These are phyloP conservation scores for Fraxinus nigra DNA, from an alignment of 305 asterid genomes.

Conservation along the genomic window DNA sequence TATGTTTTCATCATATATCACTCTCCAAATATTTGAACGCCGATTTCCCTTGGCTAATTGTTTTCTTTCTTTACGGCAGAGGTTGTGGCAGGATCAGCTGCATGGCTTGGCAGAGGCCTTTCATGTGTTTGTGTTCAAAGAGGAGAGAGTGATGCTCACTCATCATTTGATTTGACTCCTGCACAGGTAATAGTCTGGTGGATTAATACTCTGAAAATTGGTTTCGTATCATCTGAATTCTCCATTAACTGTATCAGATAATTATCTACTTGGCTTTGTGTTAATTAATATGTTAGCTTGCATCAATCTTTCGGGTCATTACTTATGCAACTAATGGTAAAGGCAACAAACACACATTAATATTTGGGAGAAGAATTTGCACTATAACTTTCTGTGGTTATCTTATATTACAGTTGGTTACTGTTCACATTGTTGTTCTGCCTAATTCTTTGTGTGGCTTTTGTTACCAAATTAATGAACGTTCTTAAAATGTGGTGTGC, in stretches of 20 bases:
- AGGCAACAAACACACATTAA: not conserved
- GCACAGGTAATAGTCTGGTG: conserved; percentile 54
- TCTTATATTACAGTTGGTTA: not conserved
- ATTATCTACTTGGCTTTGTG: not conserved
- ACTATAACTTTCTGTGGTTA: not conserved
- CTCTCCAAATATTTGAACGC: not conserved
- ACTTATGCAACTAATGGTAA: not conserved
- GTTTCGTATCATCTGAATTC: not conserved
- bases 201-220: conserved; percentile 10
- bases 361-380: not conserved
- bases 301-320: not conserved
- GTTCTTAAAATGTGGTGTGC: not conserved
- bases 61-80: conserved; percentile 52
- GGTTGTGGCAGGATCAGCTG: conserved; percentile 97
- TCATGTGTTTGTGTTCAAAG: conserved; percentile 97
- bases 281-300: not conserved
- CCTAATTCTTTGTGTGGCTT: not conserved
- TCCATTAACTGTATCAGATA: not conserved
- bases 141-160: conserved; percentile 83
- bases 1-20: not conserved
- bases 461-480: not conserved
- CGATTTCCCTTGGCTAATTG: conserved; percentile 14
- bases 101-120: conserved; percentile 98
- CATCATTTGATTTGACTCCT: conserved; percentile 89
- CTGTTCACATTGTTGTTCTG: not conserved